A percentile compares a stretch with the other conserved stretches of the same genome.
Evolutionary conservation across 495 filamentous ascomycete species (phyloP).

Genomic region (Daldinia concentrica): DNA sequence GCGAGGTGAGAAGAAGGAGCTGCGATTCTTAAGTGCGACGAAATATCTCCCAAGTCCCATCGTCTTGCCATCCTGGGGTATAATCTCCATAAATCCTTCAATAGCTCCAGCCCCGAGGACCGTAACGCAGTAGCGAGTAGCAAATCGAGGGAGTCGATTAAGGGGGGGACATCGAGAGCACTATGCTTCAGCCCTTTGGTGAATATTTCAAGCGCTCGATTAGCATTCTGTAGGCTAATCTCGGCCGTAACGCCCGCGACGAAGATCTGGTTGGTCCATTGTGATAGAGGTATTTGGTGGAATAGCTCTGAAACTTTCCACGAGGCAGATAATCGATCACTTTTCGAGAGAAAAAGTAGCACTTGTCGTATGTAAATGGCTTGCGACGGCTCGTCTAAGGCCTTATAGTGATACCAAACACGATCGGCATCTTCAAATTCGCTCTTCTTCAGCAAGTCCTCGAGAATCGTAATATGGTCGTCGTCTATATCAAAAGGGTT

Average conservation of each 20-base stretch:
- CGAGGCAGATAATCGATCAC: conserved; percentile 36
- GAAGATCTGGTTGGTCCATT: conserved; percentile 35
- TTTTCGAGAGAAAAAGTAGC: conserved; percentile 34
- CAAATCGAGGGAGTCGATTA: conserved; percentile 41
- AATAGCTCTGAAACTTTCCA: conserved; percentile 48
- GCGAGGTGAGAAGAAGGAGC: conserved; percentile 7
- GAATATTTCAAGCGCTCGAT: conserved; percentile 38
- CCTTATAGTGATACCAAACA: conserved; percentile 39
- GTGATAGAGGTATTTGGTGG: conserved; percentile 26
- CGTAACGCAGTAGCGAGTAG: conserved; percentile 37
- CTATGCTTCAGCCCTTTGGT: conserved; percentile 29
- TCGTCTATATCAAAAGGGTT: background rate
- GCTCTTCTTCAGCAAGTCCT: conserved; percentile 15
- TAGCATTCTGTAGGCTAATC: conserved; percentile 37
- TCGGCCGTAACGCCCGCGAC: conserved; percentile 41
- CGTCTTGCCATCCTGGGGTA: conserved; percentile 40
- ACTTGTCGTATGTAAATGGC: conserved; percentile 18
- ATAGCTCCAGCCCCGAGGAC: conserved; percentile 18
- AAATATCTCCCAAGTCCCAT: conserved; percentile 35
- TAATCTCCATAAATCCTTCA: conserved; percentile 34
- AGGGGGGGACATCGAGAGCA: conserved; percentile 10
- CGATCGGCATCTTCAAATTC: conserved; percentile 25
- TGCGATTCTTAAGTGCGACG: conserved; percentile 23
- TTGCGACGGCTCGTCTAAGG: conserved; percentile 28
- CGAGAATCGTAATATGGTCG: conserved; percentile 12